Evolutionary conservation across 768 basidiomycete genomes (phyloP).

Genomic region (Russula lepida): DNA sequence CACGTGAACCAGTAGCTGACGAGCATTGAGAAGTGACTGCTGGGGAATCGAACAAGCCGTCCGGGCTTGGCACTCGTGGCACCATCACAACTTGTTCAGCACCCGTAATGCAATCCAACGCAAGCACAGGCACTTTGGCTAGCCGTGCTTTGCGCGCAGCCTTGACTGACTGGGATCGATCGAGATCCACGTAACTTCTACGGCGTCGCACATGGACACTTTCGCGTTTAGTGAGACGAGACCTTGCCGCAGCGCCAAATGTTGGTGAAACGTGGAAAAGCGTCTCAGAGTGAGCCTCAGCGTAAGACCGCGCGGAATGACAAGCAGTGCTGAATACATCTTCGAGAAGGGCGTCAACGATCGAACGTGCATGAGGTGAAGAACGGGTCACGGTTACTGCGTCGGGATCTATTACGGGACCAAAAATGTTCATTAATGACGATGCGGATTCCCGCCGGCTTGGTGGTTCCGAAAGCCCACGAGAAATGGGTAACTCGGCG

Average conservation of each 20-base stretch:
- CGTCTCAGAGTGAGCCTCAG: slow-evolving; percentile 52
- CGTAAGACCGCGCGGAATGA: slow-evolving; percentile 57
- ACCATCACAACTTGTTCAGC: neutral
- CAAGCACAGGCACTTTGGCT: slow-evolving; percentile 3
- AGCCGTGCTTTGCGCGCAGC: neutral
- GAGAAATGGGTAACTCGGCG: neutral
- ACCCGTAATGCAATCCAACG: slow-evolving; percentile 2
- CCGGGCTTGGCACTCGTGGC: slow-evolving; percentile 5
- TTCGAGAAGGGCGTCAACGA: slow-evolving; percentile 67
- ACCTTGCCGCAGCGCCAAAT: slow-evolving; percentile 47
- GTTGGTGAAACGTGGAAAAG: slow-evolving; percentile 55
- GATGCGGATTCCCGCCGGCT: slow-evolving; percentile 51
- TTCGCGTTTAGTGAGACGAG: slow-evolving; percentile 56
- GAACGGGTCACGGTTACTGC: slow-evolving; percentile 60
- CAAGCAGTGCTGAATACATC: slow-evolving; percentile 78
- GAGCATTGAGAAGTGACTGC: slow-evolving; percentile 17
- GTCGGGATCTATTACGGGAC: slow-evolving; percentile 42
- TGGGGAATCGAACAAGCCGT: slow-evolving; percentile 17
- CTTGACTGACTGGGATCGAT: neutral
- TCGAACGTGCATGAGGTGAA: slow-evolving; percentile 53
- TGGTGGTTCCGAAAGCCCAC: slow-evolving; percentile 10
- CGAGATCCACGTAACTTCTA: slow-evolving; percentile 35
- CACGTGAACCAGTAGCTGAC: slow-evolving; percentile 11
- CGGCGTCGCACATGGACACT: slow-evolving; percentile 59
- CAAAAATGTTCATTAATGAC: slow-evolving; percentile 54